Base-by-base conservation (phyloP, 2,329 filamentous ascomycete species). In the Taxawa tesnikishii region DNA sequence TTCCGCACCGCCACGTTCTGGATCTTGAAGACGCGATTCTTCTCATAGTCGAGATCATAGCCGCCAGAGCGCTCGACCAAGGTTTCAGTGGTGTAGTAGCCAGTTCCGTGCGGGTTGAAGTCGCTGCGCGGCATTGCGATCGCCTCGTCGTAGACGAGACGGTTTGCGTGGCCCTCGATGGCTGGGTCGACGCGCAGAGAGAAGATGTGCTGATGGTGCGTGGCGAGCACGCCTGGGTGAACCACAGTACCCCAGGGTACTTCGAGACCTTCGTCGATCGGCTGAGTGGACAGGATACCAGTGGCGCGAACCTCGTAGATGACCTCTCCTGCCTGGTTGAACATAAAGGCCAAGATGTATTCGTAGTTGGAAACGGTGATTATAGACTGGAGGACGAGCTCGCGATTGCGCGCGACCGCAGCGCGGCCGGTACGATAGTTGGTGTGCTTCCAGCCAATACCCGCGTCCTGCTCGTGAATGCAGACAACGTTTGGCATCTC, bases 131-230 rank as follows among this genome's bases (percentile, higher is more conserved):
- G 70, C 63, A 80, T 72, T 0, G 76, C 54, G 32, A 73, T 65
- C 0, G 68, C 63, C 44, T 75, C 56, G 15, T 68, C 56, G 45
- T 78, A 63, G 30, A 63, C 51, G 15, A 64, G 43, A 17, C 62
- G 52, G 49, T 67, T 63, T 32, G 53, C 36, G 44, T 55, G 48
- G 36, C 64, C 58, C 39, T 68, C 60, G 36, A 67, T 50, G 43
- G 56, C 52, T 18, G 63, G 53, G 51, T 70, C 55, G 37, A 71
- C 43, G 34, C 66, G 55, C 40, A 69, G 46, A 40, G 58, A 52
- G 59, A 87, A 83, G 51, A 84, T 79, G 54, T 85, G 81, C 49
- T 87, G 80, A 47, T 85, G 80, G 54, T 80, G 74, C 0, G 65
- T 62, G 3, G 76, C 79, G 19, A 83, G 68, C 11, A 79, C 76